Conservation (phyloP, 163 green algal genomes). For the Dunaliella salina region DNA sequence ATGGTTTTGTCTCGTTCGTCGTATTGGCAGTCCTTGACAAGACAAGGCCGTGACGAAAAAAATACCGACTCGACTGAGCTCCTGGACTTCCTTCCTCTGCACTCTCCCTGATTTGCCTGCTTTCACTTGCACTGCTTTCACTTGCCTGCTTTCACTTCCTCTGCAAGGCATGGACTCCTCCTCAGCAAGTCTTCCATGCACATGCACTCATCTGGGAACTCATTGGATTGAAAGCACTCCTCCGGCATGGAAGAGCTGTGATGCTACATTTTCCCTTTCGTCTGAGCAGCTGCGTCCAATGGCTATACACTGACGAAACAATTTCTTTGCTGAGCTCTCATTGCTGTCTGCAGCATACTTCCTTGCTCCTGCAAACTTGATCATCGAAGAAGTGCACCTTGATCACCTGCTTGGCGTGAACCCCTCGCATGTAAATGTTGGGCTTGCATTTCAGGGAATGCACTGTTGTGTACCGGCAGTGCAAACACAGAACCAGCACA, state of each 20-base stretch:
- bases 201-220: too few relatives aligned
- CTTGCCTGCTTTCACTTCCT: too few relatives aligned
- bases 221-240: too few relatives aligned
- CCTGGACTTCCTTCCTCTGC: too few relatives aligned
- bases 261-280: not conserved
- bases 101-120: too few relatives aligned
- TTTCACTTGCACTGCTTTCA: too few relatives aligned
- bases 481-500: not conserved
- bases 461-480: not conserved
- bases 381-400: not conserved
- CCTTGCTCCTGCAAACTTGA: not conserved
- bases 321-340: not conserved
- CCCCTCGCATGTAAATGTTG: not conserved
- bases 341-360: not conserved
- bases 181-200: too few relatives aligned
- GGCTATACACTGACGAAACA: not conserved
- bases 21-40: slow-evolving; percentile 43
- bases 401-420: not conserved
- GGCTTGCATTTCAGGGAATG: not conserved
- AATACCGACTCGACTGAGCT: slow-evolving; percentile 1
- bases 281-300: slow-evolving; percentile 1
- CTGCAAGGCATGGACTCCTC: too few relatives aligned
- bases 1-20: slow-evolving; percentile 75
- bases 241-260: not conserved
- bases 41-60: not conserved